Base-by-base conservation (phyloP, 495 filamentous ascomycete genomes). In the Xylaria nigripes region DNA sequence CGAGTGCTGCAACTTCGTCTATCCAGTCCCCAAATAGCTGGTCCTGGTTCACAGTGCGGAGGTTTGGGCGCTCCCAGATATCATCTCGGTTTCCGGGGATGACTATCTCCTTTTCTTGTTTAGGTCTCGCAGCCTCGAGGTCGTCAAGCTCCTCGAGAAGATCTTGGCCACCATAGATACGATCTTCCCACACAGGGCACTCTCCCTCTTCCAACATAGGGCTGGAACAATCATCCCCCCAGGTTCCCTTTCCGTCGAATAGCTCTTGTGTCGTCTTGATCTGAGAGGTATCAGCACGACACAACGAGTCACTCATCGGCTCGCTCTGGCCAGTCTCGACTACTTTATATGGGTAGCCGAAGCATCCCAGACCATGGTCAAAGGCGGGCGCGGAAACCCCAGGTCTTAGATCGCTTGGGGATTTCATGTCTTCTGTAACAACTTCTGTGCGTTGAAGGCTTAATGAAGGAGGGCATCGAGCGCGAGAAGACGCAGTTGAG, bases 91-190 rank as follows among this genome's bases (percentile, higher is more conserved):
- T 24, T 2, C 45, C 32, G 5, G 51, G 51, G 1, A 54, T 48
- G 30, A 24, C 6, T 9, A 15, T 45, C 10, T 18, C 25, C 16
- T 38, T 29, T 32, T 30, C n/a, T 6, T 27, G 15, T n/a, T 54
- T 48, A 1, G 42, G 43, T 9, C 43, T 6, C 22, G 51, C 44
- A n/a, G 51, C 51, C 34, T 48, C 51, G 13, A 54, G 45, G 1
- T 29, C 23, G 10, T 47, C 43, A 12, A 54, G 32, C 30, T 47
- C 43, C 2, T 30, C 29, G n/a, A 54, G 42, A 16, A 47, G 23
- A 13, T 24, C 51, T 8, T 41, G 23, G 1, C 23, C 23, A 18
- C 16, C 51, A 38, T 13, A 34, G 29, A 34, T 29, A 7, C 42
- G 40, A 16, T 34, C 32, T 7, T 21, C 43, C 24, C 23, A 2